These are phyloP conservation scores for Pleoardoris graminearum DNA, from an alignment of 2,329 filamentous ascomycete species.

Conservation along the genomic window DNA sequence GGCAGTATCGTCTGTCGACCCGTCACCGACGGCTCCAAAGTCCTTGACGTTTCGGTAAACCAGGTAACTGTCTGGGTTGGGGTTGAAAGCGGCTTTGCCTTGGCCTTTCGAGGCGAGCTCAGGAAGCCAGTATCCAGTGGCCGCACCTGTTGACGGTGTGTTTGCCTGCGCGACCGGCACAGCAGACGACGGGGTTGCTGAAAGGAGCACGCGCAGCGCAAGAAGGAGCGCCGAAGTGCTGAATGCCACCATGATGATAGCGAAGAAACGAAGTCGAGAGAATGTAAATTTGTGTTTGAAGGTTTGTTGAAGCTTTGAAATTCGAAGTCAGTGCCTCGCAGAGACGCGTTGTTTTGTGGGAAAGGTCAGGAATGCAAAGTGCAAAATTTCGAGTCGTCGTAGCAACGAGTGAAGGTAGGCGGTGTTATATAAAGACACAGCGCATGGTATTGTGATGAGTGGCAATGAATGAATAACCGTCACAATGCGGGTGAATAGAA, in stretches of 20 bases:
- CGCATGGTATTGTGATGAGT: conserved; percentile 29
- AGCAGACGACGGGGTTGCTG: conserved; percentile 33
- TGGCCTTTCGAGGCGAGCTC: conserved; percentile 63
- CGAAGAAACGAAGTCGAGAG: conserved; percentile 15
- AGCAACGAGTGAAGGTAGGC: conserved; percentile 9
- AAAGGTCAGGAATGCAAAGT: conserved; percentile 10
- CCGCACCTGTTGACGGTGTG: conserved; percentile 25
- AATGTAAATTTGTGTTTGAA: conserved; percentile 21
- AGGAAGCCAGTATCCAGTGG: conserved; percentile 68
- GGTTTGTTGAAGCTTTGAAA: conserved; percentile 27
- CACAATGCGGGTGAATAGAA: conserved; percentile 32
- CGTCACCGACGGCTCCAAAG: conserved; percentile 58
- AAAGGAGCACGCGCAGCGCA: conserved; percentile 42
- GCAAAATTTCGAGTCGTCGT: conserved; percentile 11
- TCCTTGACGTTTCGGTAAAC: conserved; percentile 56
- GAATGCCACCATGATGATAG: conserved; percentile 45
- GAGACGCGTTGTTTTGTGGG: conserved; percentile 13
- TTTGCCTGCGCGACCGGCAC: conserved; percentile 34
- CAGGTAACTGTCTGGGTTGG: conserved; percentile 62
- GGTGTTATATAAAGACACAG: conserved; percentile 2
- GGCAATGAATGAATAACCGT: conserved; percentile 22
- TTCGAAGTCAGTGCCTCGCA: conserved; percentile 26
- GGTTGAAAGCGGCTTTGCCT: conserved; percentile 67
- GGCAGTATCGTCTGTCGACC: conserved; percentile 77
- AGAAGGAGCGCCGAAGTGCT: conserved; percentile 43